phyloP scores from a whole-genome alignment of 495 filamentous ascomycete genomes.

The Penicillium malachiteum region DNA sequence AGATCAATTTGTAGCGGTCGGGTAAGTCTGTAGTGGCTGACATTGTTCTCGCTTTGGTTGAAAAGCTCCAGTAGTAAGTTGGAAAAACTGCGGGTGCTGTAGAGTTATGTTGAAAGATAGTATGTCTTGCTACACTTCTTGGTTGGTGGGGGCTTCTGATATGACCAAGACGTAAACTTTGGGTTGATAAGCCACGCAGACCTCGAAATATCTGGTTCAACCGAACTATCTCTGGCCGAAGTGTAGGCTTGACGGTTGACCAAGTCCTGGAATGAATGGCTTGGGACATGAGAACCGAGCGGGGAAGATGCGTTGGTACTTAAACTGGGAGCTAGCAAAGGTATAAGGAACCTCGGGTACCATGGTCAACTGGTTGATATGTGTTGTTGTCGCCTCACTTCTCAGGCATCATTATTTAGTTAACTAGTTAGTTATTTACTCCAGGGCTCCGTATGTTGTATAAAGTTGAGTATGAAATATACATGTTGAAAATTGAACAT shows the following conservation, averaged over 20 bases:
- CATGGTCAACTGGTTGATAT: too few relatives aligned
- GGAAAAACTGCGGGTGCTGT: background rate
- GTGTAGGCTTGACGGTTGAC: background rate
- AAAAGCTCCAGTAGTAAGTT: background rate
- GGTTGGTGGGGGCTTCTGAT: background rate
- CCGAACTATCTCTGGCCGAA: background rate
- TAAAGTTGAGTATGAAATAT: slow-evolving; percentile 11
- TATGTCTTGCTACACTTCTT: background rate
- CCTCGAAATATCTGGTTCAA: background rate
- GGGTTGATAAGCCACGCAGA: background rate
- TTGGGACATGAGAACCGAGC: background rate
- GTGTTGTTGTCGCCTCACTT: background rate
- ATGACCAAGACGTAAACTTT: background rate
- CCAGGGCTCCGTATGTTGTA: background rate
- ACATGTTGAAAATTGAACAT: slow-evolving; percentile 1
- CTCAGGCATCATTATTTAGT: background rate
- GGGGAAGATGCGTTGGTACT: background rate
- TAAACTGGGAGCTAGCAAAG: background rate
- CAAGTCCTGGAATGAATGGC: background rate
- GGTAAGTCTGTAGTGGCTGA: slow-evolving; percentile 13
- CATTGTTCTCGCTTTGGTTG: background rate
- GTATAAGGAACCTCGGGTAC: background rate
- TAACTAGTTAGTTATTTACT: background rate
- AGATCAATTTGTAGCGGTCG: slow-evolving; percentile 50
- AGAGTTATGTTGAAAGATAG: background rate